phyloP scores from a whole-genome alignment of 2,329 filamentous ascomycete genomes.

The Aspergillus awamori region DNA sequence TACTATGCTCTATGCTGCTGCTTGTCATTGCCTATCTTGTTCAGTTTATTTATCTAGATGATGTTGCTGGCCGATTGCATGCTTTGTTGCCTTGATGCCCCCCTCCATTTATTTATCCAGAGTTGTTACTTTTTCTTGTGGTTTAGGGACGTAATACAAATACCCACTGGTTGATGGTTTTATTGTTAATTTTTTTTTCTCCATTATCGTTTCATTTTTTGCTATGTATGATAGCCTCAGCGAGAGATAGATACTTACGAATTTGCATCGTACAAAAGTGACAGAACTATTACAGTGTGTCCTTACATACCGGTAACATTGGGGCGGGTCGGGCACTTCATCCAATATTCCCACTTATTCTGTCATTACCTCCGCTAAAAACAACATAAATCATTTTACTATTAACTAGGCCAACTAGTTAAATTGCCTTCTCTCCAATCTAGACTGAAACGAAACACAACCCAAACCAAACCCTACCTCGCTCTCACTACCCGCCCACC shows the following conservation, averaged over 20 bases:
- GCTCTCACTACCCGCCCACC: no score
- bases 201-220: neutral
- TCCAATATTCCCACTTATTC: no score
- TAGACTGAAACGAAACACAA: no score
- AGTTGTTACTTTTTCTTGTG: neutral
- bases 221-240: constrained; percentile 5
- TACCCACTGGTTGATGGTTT: constrained; percentile 16
- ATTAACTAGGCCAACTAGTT: no score
- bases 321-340: no score
- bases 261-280: neutral
- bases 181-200: no score
- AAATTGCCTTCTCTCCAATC: no score
- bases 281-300: no score
- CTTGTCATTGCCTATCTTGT: neutral
- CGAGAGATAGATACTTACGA: constrained; percentile 1
- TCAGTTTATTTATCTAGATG: neutral
- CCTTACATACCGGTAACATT: no score
- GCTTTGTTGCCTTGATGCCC: neutral
- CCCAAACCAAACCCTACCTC: no score
- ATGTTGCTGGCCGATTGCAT: neutral
- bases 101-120: neutral
- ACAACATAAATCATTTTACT: no score
- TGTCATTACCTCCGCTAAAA: no score
- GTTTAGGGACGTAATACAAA: constrained; percentile 18
- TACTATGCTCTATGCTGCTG: constrained; percentile 14